Conservation (phyloP, 23 red algal genomes). For the Chondrus crispus region DNA sequence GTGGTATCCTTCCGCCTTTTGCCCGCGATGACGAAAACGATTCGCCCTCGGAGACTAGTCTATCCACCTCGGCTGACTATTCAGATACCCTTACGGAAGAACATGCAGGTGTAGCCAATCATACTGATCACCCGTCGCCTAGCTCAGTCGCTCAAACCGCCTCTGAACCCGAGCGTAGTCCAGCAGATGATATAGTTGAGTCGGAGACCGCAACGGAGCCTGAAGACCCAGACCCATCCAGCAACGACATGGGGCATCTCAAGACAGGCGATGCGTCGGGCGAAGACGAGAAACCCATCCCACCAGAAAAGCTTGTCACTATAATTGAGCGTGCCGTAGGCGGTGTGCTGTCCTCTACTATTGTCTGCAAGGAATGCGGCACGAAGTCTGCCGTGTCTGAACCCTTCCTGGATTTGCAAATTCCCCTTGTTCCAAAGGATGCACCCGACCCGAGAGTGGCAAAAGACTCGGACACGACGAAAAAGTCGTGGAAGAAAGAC, state of each 20-base stretch:
- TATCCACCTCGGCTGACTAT: neutral
- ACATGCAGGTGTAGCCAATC: too few species aligned
- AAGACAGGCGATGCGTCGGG: neutral
- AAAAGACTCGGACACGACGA: neutral
- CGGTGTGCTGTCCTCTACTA: slow-evolving; percentile 42
- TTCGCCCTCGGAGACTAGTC: neutral
- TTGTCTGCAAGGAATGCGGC: slow-evolving; percentile 55
- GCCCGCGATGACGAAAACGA: neutral
- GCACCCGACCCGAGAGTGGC: neutral
- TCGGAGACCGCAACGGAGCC: neutral
- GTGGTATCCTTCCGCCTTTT: neutral
- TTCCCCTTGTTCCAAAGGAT: slow-evolving; percentile 63
- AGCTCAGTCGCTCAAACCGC: neutral
- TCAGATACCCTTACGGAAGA: too few species aligned
- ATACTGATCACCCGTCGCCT: neutral
- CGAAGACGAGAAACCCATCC: neutral
- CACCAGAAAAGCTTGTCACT: slow-evolving; percentile 30
- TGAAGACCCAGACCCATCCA: neutral
- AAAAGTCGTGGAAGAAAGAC: neutral
- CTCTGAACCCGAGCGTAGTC: neutral
- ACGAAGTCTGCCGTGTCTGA: slow-evolving; percentile 24
- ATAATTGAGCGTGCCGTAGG: slow-evolving; percentile 50
- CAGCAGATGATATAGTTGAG: neutral
- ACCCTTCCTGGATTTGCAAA: slow-evolving; percentile 65
- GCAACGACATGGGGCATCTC: too few species aligned